These are phyloP conservation scores for Quercus tomentella DNA, from an alignment of 331 rosid species.

Conservation along the genomic window DNA sequence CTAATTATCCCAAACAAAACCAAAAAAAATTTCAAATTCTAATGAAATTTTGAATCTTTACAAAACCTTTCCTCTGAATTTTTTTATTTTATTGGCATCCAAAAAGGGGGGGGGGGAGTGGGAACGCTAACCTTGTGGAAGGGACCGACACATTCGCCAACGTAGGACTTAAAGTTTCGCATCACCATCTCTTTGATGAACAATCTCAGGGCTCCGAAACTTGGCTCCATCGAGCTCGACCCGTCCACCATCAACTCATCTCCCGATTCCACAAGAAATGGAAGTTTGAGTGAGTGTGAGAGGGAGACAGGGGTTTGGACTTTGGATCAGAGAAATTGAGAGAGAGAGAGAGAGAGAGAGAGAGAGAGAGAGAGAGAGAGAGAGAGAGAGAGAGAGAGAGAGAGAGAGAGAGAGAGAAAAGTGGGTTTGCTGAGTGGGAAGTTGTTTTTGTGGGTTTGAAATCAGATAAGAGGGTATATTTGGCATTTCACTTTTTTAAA, in stretches of 20 bases:
- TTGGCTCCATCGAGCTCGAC: slow-evolving; percentile 24
- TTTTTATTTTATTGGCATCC: background rate
- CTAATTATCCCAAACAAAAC: slow-evolving; percentile 30
- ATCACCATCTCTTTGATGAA: slow-evolving; percentile 90
- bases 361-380: too few species aligned
- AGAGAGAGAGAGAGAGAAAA: too few species aligned
- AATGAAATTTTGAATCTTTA: background rate
- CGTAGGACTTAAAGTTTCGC: slow-evolving; percentile 90
- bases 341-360: too few species aligned
- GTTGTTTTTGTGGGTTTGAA: too few species aligned
- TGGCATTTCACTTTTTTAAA: too few species aligned
- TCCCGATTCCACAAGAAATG: slow-evolving; percentile 18
- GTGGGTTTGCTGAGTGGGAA: too few species aligned
- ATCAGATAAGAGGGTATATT: too few species aligned
- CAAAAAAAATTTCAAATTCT: background rate
- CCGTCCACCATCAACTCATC: slow-evolving; percentile 27
- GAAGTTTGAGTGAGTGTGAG: too few species aligned
- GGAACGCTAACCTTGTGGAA: slow-evolving; percentile 76
- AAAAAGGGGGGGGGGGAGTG: background rate
- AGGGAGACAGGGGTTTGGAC: too few species aligned
- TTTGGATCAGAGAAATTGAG: too few species aligned
- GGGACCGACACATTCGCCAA: slow-evolving; percentile 92
- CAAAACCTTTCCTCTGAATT: background rate
- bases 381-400: too few species aligned
- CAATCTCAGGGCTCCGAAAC: slow-evolving; percentile 51